Evolutionary conservation across 1,284 basidiomycete species (phyloP), one percentile per base, ranked within the genome.

Genomic region (Rhodotorula sp.): DNA sequence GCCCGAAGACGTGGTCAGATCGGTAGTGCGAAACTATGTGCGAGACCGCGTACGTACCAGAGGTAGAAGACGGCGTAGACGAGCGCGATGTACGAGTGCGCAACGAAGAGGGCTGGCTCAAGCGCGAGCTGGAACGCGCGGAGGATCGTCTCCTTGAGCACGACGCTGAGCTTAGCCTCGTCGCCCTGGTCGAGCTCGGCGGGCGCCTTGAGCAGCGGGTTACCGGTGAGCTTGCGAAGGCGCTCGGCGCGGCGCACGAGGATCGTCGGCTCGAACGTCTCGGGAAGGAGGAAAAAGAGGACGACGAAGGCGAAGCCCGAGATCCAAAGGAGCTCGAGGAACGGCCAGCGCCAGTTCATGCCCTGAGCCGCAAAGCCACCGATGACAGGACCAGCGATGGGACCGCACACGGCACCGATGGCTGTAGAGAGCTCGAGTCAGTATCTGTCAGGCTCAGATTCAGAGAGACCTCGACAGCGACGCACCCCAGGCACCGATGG

Each of bases 221-320:
- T 82, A 3, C 81, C 81, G 2, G 82, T 82, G 8, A 80, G 58
- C 61, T 79, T 78, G 42, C 82, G 78, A 14, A 83, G 75, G 9
- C 82, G 71, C 42, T 74, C 66, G 17, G 82, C 81, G 13, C 82
- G 78, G 49, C 80, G 76, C 60, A 77, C 72, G 34, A 83, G 79
- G 61, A 83, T 81, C 57, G 80, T 83, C 50, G 75, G 48, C n/a
- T 75, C 70, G 23, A 76, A 76, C 9, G 82, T 83, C 66, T 83
- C 82, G 25, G 82, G 82, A 19, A 80, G 67, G 64, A 71, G 45
- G 56, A 82, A 55, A 68, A 73, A 54, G 64, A 79, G 61, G 58
- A 77, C 61, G 67, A 75, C 50, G 55, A 75, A 64, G 5, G 70
- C 69, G 59, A 71, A 64, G 3, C 62, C 73, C 41, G 69, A 63